Evolutionary conservation across 202 grass and related monocot genomes (phyloP).

Genomic region (Carex arenaria): DNA sequence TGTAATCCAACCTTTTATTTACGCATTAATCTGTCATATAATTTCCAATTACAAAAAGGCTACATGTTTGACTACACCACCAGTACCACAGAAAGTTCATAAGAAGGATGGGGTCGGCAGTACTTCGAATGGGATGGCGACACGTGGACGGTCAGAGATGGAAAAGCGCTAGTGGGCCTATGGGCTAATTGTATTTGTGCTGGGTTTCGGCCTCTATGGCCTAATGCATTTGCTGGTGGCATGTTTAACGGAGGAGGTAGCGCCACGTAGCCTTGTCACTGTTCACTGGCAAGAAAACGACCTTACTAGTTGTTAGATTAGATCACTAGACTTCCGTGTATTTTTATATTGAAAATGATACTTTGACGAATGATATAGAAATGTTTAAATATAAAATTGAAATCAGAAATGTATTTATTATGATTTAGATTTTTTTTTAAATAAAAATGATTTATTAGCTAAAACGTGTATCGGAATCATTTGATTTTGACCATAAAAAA

Average conservation of each 20-base stretch:
- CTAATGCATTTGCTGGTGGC: neutral
- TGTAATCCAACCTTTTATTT: neutral
- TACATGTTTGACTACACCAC: neutral
- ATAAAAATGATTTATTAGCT: neutral
- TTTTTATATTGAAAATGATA: constrained; percentile 13
- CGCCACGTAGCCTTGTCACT: constrained; percentile 6
- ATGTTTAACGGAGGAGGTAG: neutral
- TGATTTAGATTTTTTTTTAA: neutral
- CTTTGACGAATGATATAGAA: neutral
- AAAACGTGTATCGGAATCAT: neutral
- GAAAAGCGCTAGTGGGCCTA: neutral
- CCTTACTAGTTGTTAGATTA: neutral
- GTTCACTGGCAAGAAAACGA: neutral
- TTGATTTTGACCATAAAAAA: too few species aligned
- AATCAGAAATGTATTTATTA: neutral
- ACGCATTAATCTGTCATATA: neutral
- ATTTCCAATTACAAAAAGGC: neutral
- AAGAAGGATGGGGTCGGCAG: neutral
- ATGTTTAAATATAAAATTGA: too few species aligned
- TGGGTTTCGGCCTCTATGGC: neutral
- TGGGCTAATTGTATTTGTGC: neutral
- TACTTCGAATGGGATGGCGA: neutral
- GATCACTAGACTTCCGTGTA: neutral
- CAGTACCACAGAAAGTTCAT: neutral
- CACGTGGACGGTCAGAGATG: neutral